Evolutionary conservation across 768 basidiomycete genomes (phyloP), one percentile per base, ranked within the genome.

Genomic region (Coprinellus micaceus): DNA sequence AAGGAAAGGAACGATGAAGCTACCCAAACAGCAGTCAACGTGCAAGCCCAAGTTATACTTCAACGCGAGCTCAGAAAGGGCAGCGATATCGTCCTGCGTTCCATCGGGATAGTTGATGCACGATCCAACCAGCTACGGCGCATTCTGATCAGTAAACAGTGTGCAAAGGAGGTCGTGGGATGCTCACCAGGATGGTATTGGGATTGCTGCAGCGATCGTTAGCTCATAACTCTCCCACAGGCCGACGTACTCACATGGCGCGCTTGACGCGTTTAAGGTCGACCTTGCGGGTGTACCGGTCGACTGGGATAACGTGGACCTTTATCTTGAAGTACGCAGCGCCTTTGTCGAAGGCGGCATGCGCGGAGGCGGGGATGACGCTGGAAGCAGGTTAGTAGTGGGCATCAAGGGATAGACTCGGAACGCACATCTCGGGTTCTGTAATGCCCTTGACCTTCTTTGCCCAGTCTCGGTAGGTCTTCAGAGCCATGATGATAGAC

Each of bases 291-390:
- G 93, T 93, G 17, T 73, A 68, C 2, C 78, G 74, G 64, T 98
- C 80, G 22, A 98, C 86, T 0, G 94, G 91, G 45, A 99, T 82
- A 28, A 82, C 79, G 63, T 94, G 94, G 4, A 95, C 77, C 75
- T 97, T 98, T 75, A 99, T 83, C 13, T 84, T 82, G 66, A 98
- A 82, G 69, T 96, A 98, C 9, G 85, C 82, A 1, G 84, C 87
- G 3, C 88, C 94, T 69, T 99, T 99, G 75, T 94, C 88, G 67
- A 99, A 99, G 0, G 96, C 96, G 2, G 93, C 93, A 65, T 98
- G 96, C 0, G 89, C 94, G 0, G 91, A 88, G 0, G 81, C 76
- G 0, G 94, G 89, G 7, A 98, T 73, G 58, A 98, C 77, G 76
- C 94, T 96, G 52, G 2, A 54, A 5, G n/a, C n/a, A 17, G 33